Evolutionary conservation across 768 basidiomycete species (phyloP), one percentile per base, ranked within the genome.

Genomic region (Sutorius australiensis): DNA sequence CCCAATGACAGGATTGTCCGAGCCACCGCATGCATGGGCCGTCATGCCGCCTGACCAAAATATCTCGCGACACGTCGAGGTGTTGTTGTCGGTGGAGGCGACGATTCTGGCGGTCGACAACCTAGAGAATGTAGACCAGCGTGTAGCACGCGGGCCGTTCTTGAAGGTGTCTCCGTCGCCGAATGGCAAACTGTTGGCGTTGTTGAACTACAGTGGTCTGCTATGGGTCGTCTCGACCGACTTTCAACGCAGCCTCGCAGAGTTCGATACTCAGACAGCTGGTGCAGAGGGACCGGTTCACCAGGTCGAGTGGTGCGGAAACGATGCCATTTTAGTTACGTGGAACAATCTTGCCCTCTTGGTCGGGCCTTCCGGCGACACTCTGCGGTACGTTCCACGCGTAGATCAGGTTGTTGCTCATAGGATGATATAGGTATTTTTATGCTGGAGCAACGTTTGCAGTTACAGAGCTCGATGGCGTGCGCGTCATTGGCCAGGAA

Each of bases 221-320:
- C 80, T 98, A 28, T 92, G 90, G 88, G 95, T 98, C 33, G 91
- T 98, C n/a, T 95, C 95, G 12, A 81, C 86, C 12, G 92, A 98
- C 68, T 98, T 98, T 65, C 86, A 90, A 57, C 80, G 91, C 38
- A 89, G 80, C 61, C 78, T 95, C 60, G 89, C 92, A 4, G 95
- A 97, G 65, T 93, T 91, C 59, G 83, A 93, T 51, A 88, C 89
- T 2, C 75, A 68, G 8, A 75, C 73, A 27, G 77, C 80, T 30
- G 81, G 76, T 6, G 80, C 78, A 0, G 77, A 82, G 17, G 87
- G 84, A 2, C 68, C 75, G 4, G 77, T 90, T 3, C 75, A 76
- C 33, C 86, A 87, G 58, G 84, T 93, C 0, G 89, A 88, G 63
- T 99, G 97, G 97, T 98, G 94, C 67, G 95, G 95, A 1, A 92